A percentile compares a stretch with the other conserved stretches of the same genome.
Conservation (phyloP, 2,329 filamentous ascomycete genomes). For the Alternaria rosae region DNA sequence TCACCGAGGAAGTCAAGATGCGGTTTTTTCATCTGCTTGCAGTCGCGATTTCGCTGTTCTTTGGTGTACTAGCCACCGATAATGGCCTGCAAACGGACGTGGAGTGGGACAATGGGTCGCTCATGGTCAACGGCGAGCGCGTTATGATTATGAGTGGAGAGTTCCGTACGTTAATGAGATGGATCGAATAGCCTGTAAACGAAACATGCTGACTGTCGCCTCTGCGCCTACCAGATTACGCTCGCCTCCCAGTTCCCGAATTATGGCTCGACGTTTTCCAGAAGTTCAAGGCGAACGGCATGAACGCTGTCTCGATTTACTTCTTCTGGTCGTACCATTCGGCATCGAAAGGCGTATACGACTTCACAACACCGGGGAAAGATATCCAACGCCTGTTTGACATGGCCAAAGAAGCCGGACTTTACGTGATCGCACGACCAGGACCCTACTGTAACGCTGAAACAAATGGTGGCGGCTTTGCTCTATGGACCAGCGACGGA, state of each 20-base stretch:
- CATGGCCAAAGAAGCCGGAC: constrained; percentile 59
- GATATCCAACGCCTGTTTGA: constrained; percentile 61
- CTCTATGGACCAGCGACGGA: constrained; percentile 58
- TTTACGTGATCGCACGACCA: constrained; percentile 60
- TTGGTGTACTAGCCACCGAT: constrained; percentile 28
- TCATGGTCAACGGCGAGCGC: constrained; percentile 59
- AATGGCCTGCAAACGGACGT: constrained; percentile 50
- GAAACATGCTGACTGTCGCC: not conserved
- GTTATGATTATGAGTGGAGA: constrained; percentile 60
- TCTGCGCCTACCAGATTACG: constrained; percentile 48
- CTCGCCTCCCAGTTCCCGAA: constrained; percentile 62
- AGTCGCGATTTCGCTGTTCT: constrained; percentile 14
- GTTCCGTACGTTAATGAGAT: constrained; percentile 46
- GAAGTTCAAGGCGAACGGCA: constrained; percentile 62
- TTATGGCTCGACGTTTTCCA: constrained; percentile 64
- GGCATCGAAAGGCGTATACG: constrained; percentile 54
- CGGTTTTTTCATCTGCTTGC: constrained; percentile 14
- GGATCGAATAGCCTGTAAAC: not conserved
- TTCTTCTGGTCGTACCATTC: constrained; percentile 62
- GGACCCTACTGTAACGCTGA: constrained; percentile 64
- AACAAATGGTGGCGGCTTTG: constrained; percentile 57
- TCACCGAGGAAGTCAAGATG: constrained; percentile 10
- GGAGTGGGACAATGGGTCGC: constrained; percentile 61
- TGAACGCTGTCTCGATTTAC: constrained; percentile 60
- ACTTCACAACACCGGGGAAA: constrained; percentile 61